A percentile compares a stretch with the other conserved stretches of the same genome.
Evolutionary conservation across 2,329 filamentous ascomycete species (phyloP).

Genomic region (Ophiostoma perfectum): DNA sequence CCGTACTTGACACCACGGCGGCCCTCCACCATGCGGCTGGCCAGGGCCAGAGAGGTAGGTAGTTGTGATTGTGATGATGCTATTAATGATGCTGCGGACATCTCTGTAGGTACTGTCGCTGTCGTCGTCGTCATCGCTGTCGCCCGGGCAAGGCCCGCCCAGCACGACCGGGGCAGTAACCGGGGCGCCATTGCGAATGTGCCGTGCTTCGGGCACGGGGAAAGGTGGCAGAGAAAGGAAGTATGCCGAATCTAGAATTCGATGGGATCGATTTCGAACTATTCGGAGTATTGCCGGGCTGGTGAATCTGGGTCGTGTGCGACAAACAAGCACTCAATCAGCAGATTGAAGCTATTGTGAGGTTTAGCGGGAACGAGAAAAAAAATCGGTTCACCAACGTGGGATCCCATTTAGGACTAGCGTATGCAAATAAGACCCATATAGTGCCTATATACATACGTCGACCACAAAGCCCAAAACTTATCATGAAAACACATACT

Average conservation of each 20-base stretch:
- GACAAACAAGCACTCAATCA: constrained; percentile 2
- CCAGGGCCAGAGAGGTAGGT: background rate
- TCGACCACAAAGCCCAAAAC: constrained; percentile 8
- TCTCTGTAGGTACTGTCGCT: constrained; percentile 11
- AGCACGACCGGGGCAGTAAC: constrained; percentile 34
- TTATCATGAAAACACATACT: constrained; percentile 22
- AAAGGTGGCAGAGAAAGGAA: background rate
- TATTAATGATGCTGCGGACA: constrained; percentile 4
- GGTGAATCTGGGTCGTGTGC: background rate
- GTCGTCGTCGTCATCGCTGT: constrained; percentile 13
- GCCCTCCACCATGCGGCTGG: constrained; percentile 20
- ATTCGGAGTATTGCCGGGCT: background rate
- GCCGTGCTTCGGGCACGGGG: background rate
- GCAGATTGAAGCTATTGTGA: constrained; percentile 18
- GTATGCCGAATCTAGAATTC: background rate
- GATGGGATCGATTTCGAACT: background rate
- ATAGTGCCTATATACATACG: background rate
- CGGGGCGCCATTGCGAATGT: constrained; percentile 32
- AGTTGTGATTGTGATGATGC: constrained; percentile 1
- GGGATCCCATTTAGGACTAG: background rate
- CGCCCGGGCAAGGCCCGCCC: constrained; percentile 24
- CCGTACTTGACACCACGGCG: constrained; percentile 53
- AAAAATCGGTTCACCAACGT: constrained; percentile 17
- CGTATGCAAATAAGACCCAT: constrained; percentile 11
- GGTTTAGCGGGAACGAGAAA: constrained; percentile 16